Evolutionary conservation across 1,139 yeast species (phyloP).

Genomic region (Candida pseudoviswanathii): DNA sequence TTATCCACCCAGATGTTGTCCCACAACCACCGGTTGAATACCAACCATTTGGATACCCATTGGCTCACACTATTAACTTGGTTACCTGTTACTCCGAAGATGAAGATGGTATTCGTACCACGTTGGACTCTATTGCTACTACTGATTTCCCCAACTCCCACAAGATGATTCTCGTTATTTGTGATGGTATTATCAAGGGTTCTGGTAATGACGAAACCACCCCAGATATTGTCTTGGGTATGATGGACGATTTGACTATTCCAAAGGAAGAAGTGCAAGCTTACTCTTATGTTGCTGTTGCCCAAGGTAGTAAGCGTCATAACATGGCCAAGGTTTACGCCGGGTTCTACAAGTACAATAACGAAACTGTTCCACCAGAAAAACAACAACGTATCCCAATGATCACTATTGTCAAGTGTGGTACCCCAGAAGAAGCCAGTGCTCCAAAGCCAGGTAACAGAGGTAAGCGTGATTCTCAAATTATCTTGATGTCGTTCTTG

Average conservation of each 20-base stretch:
- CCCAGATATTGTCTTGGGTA: slow-evolving; percentile 81
- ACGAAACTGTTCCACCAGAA: slow-evolving; percentile 69
- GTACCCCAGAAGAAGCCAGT: slow-evolving; percentile 80
- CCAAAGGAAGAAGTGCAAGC: slow-evolving; percentile 77
- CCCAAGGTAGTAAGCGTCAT: slow-evolving; percentile 89
- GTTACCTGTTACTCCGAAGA: slow-evolving; percentile 97
- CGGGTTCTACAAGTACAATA: slow-evolving; percentile 85
- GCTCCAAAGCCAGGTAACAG: slow-evolving; percentile 95
- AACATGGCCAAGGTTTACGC: slow-evolving; percentile 96
- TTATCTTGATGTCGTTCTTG: slow-evolving; percentile 88
- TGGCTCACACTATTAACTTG: slow-evolving; percentile 79
- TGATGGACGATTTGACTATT: slow-evolving; percentile 83
- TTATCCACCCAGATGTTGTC: slow-evolving; percentile 71
- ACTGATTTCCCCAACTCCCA: slow-evolving; percentile 96
- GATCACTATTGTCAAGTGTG: slow-evolving; percentile 83
- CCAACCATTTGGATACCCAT: slow-evolving; percentile 86
- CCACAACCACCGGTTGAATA: slow-evolving; percentile 89
- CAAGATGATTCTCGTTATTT: slow-evolving; percentile 76
- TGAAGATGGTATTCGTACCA: slow-evolving; percentile 78
- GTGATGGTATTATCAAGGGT: slow-evolving; percentile 95
- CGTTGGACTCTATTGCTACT: slow-evolving; percentile 87
- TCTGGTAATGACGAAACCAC: slow-evolving; percentile 85
- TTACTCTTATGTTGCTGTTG: slow-evolving; percentile 90
- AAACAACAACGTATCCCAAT: slow-evolving; percentile 91
- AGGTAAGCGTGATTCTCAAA: slow-evolving; percentile 97